These are phyloP conservation scores for Psidium guajava DNA, from an alignment of 345 rosid species.

Conservation along the genomic window DNA sequence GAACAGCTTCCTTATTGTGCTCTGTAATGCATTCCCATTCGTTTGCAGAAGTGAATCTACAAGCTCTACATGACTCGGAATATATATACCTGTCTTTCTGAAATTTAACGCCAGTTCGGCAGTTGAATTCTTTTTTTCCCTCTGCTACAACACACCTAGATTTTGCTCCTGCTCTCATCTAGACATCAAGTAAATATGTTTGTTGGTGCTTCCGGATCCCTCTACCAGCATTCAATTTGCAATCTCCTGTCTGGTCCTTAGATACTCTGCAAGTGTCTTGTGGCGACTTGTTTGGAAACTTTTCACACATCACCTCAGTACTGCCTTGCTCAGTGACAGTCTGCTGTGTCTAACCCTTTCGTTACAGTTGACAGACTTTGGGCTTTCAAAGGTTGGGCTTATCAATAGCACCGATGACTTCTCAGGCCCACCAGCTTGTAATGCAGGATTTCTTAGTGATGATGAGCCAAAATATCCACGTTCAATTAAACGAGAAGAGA, in stretches of 20 bases:
- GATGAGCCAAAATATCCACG: slow-evolving; percentile 35
- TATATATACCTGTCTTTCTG: background rate
- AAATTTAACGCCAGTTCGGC: background rate
- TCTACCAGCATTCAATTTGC: background rate
- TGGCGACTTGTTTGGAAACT: background rate
- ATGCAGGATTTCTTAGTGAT: slow-evolving; percentile 38
- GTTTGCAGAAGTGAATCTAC: background rate
- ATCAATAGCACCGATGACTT: slow-evolving; percentile 95
- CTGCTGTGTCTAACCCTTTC: slow-evolving; percentile 16
- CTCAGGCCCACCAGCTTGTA: slow-evolving; percentile 55
- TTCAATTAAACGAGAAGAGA: slow-evolving; percentile 40
- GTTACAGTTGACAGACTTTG: slow-evolving; percentile 97
- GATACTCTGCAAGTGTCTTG: background rate
- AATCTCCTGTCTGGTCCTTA: background rate
- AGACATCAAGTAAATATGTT: background rate
- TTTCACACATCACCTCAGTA: background rate
- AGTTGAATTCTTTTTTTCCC: background rate
- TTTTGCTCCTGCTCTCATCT: background rate
- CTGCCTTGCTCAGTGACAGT: background rate
- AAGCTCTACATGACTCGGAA: background rate
- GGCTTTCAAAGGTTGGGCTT: slow-evolving; percentile 96
- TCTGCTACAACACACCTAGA: background rate
- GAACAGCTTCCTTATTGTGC: background rate
- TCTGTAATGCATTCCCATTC: background rate
- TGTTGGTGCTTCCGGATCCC: background rate